Evolutionary conservation across 768 basidiomycete species (phyloP), one percentile per base, ranked within the genome.

Genomic region (Porpolomopsis calyptriformis): DNA sequence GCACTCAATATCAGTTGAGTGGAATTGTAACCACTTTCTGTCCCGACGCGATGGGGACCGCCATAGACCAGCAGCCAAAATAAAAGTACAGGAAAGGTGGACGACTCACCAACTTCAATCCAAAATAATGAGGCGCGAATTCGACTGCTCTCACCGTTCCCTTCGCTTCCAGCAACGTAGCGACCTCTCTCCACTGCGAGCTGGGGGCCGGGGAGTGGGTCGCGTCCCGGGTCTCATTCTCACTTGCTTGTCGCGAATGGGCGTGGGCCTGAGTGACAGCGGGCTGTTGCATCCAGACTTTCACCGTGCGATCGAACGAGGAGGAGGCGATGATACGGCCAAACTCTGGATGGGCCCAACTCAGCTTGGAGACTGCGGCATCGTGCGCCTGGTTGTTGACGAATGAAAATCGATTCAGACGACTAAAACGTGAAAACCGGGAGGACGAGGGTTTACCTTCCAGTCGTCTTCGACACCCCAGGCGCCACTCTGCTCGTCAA

Each of bases 311-410:
- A 64, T 97, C 94, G 55, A 92, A 91, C 1, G 85, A 90, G 4
- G 80, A 77, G 3, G 86, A 88, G 0, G 90, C 90, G 46, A 98
- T 69, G 43, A 96, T 76, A 1, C 80, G 76, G 3, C 91, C 93
- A 49, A 91, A 92, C 61, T 92, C 83, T 4, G 94, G 91, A 58
- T 93, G 91, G 1, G 90, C 90, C 87, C 91, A 98, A 43, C 77
- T 76, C 11, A 96, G 55, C 60, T 76, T 82, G 6, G 89, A 78
- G 29, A 96, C 73, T 0, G 93, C 80, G 12, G 91, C 91, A 56
- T 94, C 90, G 60, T 97, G 93, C n/a, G 93, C 94, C 88, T 94
- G 55, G 16, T 16, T 11, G 19, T 43, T n/a, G 4, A 26, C 11
- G 12, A 29, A 18, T 2, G 3, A 26, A 4, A 11, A 26, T 40